Conservation (phyloP, 495 filamentous ascomycete genomes). For the Neurospora africana region DNA sequence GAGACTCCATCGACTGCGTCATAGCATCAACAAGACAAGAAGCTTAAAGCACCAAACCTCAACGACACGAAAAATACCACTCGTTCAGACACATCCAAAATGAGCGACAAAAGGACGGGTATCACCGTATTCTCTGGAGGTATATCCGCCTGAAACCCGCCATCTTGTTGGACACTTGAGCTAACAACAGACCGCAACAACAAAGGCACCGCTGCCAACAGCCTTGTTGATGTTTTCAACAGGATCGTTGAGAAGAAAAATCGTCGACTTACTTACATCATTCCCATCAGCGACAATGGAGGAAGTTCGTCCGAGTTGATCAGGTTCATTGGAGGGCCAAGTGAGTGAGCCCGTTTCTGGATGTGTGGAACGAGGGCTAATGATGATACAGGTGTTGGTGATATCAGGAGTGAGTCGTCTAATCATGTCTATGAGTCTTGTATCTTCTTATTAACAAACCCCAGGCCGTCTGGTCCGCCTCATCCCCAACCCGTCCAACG, state of each 20-base stretch:
- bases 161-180: background rate
- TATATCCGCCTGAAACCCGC: background rate
- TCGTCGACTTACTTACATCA: slow-evolving; percentile 68
- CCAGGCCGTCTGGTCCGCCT: slow-evolving; percentile 80
- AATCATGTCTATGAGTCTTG: too few species aligned
- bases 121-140: slow-evolving; percentile 26
- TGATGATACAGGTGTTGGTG: slow-evolving; percentile 57
- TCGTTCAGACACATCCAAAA: background rate
- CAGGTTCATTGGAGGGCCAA: slow-evolving; percentile 80
- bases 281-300: slow-evolving; percentile 93
- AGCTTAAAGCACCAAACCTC: background rate
- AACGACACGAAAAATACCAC: background rate
- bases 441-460: too few species aligned
- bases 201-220: slow-evolving; percentile 83
- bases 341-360: slow-evolving; percentile 15
- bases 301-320: slow-evolving; percentile 87
- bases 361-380: background rate
- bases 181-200: background rate
- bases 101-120: background rate
- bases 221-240: slow-evolving; percentile 82
- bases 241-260: slow-evolving; percentile 58
- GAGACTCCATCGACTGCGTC: background rate
- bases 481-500: slow-evolving; percentile 54
- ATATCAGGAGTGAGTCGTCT: slow-evolving; percentile 79
- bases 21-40: slow-evolving; percentile 2